Evolutionary conservation across 352 stramenopile species (phyloP), one percentile per base, ranked within the genome.

Genomic region (Phytopythium ostracodes): DNA sequence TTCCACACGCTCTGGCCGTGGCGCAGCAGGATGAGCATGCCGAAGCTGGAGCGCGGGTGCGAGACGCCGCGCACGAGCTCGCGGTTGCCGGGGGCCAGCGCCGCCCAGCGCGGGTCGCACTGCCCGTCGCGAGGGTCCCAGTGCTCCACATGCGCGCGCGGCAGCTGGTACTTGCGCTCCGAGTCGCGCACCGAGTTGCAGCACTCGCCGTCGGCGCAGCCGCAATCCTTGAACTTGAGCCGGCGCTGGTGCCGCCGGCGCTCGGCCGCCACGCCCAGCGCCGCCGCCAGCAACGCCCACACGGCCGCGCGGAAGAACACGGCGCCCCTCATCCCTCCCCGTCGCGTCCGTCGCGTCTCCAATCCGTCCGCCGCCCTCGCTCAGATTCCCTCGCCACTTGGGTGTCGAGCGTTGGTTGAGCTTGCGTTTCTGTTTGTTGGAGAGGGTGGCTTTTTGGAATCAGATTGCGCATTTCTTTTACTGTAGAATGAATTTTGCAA

Each of bases 1-100:
- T 94, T 94, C 85, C 85, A 94, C 56, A 94, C 81, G 64, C 82
- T 92, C 66, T 94, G 85, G 11, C 85, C 85, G 66, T 94, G 85
- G n/a, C 85, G 85, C 55, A 94, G 66, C 53, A 94, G 60, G 53
- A 94, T 91, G 49, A 94, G 80, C 65, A 79, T 89, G 20, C 84
- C 84, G 43, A 88, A 86, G 68, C 80, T 89, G 33, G 69, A 77
- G 55, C 79, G 76, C 25, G 70, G 36, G 14, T 70, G 70, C 27
- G 79, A 62, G 17, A 27, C 65, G 11, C 66, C 62, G 49, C 24
- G 40, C 51, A 59, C 35, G 4, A 29, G 10, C 18, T 43, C 57
- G 8, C 31, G 40, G 33, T 29, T 50, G 25, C 65, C 63, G 0
- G 79, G 79, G 17, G 80, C 80, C 49, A 88, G 67, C 35, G 70